A percentile compares a stretch with the other conserved stretches of the same genome.
These are phyloP conservation scores for Salix caprea DNA, from an alignment of 345 rosid genomes.

Conservation along the genomic window DNA sequence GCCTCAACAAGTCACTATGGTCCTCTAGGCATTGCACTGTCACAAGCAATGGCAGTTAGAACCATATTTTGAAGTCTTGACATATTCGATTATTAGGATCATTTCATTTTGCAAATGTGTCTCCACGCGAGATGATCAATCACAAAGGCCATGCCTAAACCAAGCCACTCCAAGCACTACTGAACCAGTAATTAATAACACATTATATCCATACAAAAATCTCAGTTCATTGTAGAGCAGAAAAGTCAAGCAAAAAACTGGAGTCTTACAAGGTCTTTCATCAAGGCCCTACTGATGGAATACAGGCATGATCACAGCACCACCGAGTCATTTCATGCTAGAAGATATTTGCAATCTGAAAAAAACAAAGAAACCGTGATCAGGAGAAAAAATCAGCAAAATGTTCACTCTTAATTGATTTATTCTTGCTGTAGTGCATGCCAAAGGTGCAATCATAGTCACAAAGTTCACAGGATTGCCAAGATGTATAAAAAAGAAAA, in stretches of 20 bases:
- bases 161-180: background rate
- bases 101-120: background rate
- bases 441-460: background rate
- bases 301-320: conserved; percentile 4
- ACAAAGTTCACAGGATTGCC: background rate
- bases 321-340: background rate
- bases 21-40: conserved; percentile 9
- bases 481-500: no score
- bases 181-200: background rate
- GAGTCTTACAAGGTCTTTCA: conserved; percentile 5
- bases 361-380: background rate
- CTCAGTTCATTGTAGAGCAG: conserved; percentile 3
- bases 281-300: background rate
- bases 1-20: background rate
- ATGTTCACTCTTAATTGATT: background rate
- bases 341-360: background rate
- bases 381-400: background rate
- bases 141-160: background rate
- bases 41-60: conserved; percentile 3
- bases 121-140: background rate
- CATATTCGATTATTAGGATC: background rate
- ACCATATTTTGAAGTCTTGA: background rate
- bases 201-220: background rate
- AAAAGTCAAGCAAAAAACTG: background rate
- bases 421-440: background rate